Percentiles rank a stretch among this genome's conserved stretches.
phyloP scores from a whole-genome alignment of 169 alveolate genomes.

The Plasmodium blacklocki region DNA sequence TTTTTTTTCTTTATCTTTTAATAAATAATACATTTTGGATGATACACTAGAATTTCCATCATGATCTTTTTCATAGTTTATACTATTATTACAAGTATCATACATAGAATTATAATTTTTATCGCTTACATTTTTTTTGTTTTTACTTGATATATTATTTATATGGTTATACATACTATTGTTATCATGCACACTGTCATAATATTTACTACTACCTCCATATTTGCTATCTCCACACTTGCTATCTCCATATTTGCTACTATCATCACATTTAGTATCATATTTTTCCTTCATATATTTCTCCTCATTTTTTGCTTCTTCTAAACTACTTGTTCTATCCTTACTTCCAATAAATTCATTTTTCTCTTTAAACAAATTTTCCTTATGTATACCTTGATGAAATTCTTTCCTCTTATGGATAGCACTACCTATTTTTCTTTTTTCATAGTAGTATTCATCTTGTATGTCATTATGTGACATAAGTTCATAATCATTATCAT shows the following conservation, averaged over 20 bases:
- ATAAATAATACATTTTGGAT: neutral
- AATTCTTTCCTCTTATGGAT: no score
- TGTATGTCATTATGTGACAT: no score
- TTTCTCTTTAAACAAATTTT: no score
- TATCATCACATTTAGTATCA: neutral
- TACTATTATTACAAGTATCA: no score
- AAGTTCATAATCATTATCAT: no score
- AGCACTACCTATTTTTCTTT: no score
- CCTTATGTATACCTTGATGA: no score
- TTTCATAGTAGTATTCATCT: no score
- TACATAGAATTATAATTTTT: constrained; percentile 7
- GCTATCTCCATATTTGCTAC: neutral
- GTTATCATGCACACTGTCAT: neutral
- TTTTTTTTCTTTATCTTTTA: constrained; percentile 5
- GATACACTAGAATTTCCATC: neutral
- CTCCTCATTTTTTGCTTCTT: neutral
- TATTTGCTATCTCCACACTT: neutral
- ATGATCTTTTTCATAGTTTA: neutral
- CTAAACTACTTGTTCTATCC: no score
- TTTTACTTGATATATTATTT: neutral
- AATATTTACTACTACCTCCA: no score
- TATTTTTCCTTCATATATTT: constrained; percentile 6
- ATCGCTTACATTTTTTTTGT: constrained; percentile 7
- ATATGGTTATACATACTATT: constrained; percentile 2
- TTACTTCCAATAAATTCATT: no score